Evolutionary conservation across 129 eudicot genomes (phyloP).

Genomic region (Tagetes erecta): DNA sequence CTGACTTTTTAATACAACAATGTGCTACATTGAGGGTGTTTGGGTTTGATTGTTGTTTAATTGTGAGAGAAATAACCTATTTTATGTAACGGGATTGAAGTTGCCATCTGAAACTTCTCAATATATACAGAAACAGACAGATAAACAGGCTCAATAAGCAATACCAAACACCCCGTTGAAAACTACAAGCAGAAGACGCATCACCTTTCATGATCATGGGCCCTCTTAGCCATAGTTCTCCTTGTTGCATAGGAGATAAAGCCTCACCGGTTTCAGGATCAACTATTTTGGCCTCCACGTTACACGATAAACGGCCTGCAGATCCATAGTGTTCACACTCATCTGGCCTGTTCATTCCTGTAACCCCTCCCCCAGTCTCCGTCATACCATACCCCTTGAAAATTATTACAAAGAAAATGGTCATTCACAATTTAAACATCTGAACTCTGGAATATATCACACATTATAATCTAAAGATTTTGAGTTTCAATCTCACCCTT

Average conservation of each 20-base stretch:
- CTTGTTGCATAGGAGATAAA: constrained; percentile 72
- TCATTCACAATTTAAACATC: constrained; percentile 3
- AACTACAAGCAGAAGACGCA: constrained; percentile 7
- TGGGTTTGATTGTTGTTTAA: neutral
- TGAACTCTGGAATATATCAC: neutral
- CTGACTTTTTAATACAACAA: neutral
- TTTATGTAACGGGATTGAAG: neutral
- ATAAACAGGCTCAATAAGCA: neutral
- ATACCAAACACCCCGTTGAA: neutral
- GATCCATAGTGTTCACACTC: constrained; percentile 64
- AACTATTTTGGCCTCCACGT: constrained; percentile 80
- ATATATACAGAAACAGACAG: neutral
- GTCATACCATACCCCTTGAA: constrained; percentile 89
- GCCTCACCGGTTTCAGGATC: constrained; percentile 77
- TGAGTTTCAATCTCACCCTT: neutral
- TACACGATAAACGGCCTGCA: constrained; percentile 66
- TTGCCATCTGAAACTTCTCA: neutral
- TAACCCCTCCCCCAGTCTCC: constrained; percentile 74
- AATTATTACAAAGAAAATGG: neutral
- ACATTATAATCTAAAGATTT: neutral
- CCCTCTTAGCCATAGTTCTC: constrained; percentile 87
- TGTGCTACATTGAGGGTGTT: neutral
- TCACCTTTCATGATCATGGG: constrained; percentile 92
- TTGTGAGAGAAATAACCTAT: neutral
- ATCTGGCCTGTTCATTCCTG: constrained; percentile 54